Evolutionary conservation across 768 basidiomycete species (phyloP).

Genomic region (Dacryopinax spathularia): DNA sequence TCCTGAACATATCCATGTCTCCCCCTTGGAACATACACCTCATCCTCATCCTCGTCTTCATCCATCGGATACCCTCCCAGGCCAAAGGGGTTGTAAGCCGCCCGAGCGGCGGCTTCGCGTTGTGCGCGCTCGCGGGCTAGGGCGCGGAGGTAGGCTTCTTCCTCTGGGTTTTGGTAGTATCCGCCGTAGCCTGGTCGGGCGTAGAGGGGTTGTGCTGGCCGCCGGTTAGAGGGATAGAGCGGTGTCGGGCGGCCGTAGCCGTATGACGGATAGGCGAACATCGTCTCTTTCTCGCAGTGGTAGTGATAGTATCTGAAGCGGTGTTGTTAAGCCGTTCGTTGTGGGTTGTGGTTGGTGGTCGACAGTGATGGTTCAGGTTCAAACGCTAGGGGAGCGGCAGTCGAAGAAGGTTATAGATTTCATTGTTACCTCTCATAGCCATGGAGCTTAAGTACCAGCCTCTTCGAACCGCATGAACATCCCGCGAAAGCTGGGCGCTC

Average conservation of each 20-base stretch:
- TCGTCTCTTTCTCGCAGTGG: background rate
- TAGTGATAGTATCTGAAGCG: too few relatives aligned
- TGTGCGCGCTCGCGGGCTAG: background rate
- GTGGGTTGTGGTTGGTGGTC: background rate
- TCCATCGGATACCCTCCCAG: background rate
- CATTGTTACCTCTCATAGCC: background rate
- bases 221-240: background rate
- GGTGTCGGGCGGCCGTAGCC: background rate
- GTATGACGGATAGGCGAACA: background rate
- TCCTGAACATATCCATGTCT: background rate
- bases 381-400: background rate
- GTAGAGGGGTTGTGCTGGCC: background rate
- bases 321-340: background rate
- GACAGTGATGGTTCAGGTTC: background rate
- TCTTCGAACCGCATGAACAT: background rate
- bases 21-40: background rate
- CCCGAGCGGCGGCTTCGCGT: background rate
- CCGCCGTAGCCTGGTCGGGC: background rate
- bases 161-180: too few relatives aligned
- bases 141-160: background rate
- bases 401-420: background rate
- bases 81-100: background rate
- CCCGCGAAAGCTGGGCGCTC: background rate
- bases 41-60: background rate
- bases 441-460: background rate